Conservation (phyloP, 1,284 basidiomycete species). For the Ganoderma leucocontextum region DNA sequence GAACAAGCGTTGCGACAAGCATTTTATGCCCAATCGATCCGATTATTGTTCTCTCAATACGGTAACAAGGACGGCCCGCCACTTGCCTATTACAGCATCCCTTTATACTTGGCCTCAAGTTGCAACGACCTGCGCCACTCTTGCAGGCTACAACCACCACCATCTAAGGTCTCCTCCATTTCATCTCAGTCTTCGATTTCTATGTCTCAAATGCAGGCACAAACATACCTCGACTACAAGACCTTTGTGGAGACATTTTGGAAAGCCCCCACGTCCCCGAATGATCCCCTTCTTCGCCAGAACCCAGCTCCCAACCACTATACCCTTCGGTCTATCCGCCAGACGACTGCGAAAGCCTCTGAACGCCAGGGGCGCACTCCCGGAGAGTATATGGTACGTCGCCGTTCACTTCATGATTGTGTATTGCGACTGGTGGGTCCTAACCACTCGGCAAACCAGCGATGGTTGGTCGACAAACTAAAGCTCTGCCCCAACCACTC, state of each 20-base stretch:
- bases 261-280: not conserved
- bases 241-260: constrained; percentile 1
- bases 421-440: not conserved
- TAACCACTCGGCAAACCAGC: not conserved
- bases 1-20: too few species aligned
- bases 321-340: not conserved
- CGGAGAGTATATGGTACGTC: constrained; percentile 5
- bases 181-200: not conserved
- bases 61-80: not conserved
- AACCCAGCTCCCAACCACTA: not conserved
- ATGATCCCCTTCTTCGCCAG: not conserved
- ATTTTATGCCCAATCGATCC: not conserved
- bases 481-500: constrained; percentile 1
- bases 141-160: not conserved
- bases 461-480: not conserved
- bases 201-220: not conserved
- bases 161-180: not conserved
- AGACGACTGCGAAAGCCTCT: not conserved
- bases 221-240: not conserved
- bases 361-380: not conserved
- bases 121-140: not conserved
- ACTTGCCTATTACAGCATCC: not conserved
- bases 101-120: not conserved
- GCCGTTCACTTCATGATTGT: not conserved
- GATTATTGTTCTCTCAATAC: not conserved